These are phyloP conservation scores for Ligustrum vulgare DNA, from an alignment of 257 asterid species.

Conservation along the genomic window DNA sequence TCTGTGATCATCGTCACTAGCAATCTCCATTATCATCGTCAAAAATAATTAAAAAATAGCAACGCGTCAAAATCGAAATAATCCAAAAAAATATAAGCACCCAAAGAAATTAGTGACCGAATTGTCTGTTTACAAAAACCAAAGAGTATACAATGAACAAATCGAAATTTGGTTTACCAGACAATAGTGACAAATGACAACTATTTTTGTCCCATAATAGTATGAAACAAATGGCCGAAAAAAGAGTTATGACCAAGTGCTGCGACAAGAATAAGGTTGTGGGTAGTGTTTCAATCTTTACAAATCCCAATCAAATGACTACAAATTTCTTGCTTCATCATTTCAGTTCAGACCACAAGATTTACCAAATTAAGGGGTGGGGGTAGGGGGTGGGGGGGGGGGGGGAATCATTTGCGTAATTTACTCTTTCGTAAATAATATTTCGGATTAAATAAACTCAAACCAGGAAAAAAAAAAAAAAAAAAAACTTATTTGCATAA, in stretches of 20 bases:
- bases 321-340: constrained; percentile 21
- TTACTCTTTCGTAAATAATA: not conserved
- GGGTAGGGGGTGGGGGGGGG: too few species aligned
- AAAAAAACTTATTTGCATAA: too few species aligned
- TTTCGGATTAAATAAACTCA: not conserved
- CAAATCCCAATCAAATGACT: constrained; percentile 21
- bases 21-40: not conserved
- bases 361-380: not conserved
- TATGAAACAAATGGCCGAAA: constrained; percentile 37
- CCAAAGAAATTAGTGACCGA: not conserved
- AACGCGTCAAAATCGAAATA: not conserved
- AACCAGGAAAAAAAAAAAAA: not conserved
- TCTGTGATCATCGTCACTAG: not conserved
- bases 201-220: constrained; percentile 13
- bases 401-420: too few species aligned
- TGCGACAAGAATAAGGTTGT: constrained; percentile 32
- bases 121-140: not conserved
- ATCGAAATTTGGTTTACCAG: not conserved
- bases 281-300: constrained; percentile 18
- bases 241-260: constrained; percentile 22
- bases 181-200: not conserved
- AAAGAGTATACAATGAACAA: not conserved
- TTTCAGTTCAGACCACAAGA: constrained; percentile 13
- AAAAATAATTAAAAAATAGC: too few species aligned
- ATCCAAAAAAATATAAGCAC: not conserved